Conservation (phyloP, 305 asterid genomes). For the Fraxinus ornus region DNA sequence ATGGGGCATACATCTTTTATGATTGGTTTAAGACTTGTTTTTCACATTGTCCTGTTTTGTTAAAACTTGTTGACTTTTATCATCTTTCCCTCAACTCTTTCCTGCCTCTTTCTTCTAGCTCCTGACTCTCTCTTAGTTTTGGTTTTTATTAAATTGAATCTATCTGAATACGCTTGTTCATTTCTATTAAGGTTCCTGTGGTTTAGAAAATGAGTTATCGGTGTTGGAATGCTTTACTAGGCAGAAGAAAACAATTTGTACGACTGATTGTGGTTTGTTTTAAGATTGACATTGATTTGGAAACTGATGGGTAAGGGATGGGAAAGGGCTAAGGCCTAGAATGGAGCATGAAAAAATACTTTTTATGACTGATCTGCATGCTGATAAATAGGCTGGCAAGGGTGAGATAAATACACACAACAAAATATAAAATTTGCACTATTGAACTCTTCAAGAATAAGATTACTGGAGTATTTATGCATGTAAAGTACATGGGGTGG, state of each 20-base stretch:
- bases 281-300: neutral
- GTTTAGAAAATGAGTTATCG: neutral
- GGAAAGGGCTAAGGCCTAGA: neutral
- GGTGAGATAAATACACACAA: neutral
- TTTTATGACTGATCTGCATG: neutral
- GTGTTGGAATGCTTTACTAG: neutral
- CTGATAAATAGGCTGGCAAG: neutral
- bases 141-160: neutral
- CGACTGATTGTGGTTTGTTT: neutral
- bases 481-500: neutral
- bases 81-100: neutral
- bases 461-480: neutral
- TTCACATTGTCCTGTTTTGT: neutral
- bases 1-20: neutral
- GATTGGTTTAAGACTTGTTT: neutral
- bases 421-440: neutral
- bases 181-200: neutral
- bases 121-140: neutral
- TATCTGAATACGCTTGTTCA: neutral
- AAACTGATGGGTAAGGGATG: neutral
- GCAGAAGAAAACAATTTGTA: neutral
- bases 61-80: neutral
- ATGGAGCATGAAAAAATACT: neutral
- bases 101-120: neutral
- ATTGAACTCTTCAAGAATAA: neutral